Conservation (phyloP, 176 grass and related monocot genomes). For the Puya raimondii region DNA sequence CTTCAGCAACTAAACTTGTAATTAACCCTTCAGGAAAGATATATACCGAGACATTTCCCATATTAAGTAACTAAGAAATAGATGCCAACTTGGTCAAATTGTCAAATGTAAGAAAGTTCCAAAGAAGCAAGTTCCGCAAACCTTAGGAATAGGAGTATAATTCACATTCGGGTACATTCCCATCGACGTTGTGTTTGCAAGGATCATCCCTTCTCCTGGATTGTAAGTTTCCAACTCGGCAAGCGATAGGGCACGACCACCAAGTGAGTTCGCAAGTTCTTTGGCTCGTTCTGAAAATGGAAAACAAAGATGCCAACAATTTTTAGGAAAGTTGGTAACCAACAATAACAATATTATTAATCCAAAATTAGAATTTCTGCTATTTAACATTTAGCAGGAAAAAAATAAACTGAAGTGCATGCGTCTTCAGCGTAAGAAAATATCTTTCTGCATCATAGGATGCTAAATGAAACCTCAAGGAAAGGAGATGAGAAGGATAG, state of each 20-base stretch:
- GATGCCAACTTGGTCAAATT: neutral
- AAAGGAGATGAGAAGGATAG: too few relatives aligned
- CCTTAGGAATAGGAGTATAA: constrained; percentile 89
- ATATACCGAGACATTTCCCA: too few relatives aligned
- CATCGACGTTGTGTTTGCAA: constrained; percentile 95
- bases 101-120: neutral
- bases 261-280: constrained; percentile 74
- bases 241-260: constrained; percentile 75
- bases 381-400: neutral
- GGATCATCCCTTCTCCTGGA: constrained; percentile 89
- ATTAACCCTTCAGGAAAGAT: too few relatives aligned
- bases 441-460: neutral
- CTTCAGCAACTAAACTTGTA: too few relatives aligned
- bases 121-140: constrained; percentile 16
- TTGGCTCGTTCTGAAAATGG: constrained; percentile 66
- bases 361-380: neutral
- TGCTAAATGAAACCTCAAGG: neutral
- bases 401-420: neutral
- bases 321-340: neutral
- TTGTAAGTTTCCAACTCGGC: constrained; percentile 80
- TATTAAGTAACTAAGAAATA: too few relatives aligned
- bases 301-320: neutral
- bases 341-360: neutral
- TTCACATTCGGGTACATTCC: constrained; percentile 92
- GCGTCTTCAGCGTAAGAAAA: neutral